Evolutionary conservation across 2,329 filamentous ascomycete species (phyloP), one percentile per base, ranked within the genome.

Genomic region (Emydomyces testavorans): DNA sequence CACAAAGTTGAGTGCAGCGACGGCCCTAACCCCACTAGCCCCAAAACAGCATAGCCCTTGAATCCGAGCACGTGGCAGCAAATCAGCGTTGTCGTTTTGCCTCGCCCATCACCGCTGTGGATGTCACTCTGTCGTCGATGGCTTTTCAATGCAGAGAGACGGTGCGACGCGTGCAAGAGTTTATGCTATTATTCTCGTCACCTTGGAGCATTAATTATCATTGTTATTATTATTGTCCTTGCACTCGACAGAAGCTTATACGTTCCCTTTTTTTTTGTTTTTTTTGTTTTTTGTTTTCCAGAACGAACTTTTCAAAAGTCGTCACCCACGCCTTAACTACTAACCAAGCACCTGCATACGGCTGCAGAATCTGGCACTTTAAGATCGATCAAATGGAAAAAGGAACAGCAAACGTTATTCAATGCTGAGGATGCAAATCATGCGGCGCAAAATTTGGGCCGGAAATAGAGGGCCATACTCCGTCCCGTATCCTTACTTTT

Each of bases 151-250:
- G n/a, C 20, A 24, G 37, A 4, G 20, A 28, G 18, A 40, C 16
- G 11, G 40, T 42, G 28, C 29, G 21, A 32, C 40, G 16, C 28
- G 20, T 35, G 29, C 41, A 44, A 23, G 13, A 26, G 29, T 35
- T 44, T 26, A 44, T 35, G 41, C 41, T 44, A 44, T 44, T 44
- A 44, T 44, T 35, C 41, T 36, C 41, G 15, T 42, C 40, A 42
- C 40, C 15, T 11, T 31, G 24, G 24, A n/a, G n/a, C n/a, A n/a
- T n/a, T n/a, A n/a, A n/a, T n/a, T n/a, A n/a, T n/a, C n/a, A n/a
- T n/a, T n/a, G 26, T n/a, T 26, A 40, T 40, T 40, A 21, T 40
- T 38, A 21, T 20, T 18, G 15, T 20, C 13, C 16, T 18, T 38
- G 15, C 16, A 10, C 35, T 13, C 18, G 15, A 6, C 3, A 20